Conservation (phyloP, 305 asterid species). For the Petunia hybrid region DNA sequence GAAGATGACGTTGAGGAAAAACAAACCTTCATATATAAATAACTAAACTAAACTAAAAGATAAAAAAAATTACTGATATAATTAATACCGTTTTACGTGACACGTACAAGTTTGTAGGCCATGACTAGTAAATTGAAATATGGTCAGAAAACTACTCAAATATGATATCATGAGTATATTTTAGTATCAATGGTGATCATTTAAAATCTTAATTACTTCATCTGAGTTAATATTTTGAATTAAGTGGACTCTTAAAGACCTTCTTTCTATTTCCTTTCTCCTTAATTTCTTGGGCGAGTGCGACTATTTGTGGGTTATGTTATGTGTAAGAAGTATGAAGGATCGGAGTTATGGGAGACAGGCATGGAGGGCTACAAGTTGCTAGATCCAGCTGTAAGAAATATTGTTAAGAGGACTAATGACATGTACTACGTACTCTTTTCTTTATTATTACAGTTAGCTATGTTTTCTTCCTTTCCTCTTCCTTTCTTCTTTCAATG, state of each 20-base stretch:
- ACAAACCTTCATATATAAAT: background rate
- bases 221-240: too few relatives aligned
- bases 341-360: conserved; percentile 41
- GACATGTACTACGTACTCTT: background rate
- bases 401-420: background rate
- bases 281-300: background rate
- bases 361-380: conserved; percentile 23
- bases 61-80: background rate
- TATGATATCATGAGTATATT: too few relatives aligned
- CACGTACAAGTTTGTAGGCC: background rate
- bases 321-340: background rate
- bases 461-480: background rate
- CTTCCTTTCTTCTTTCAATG: conserved; percentile 18
- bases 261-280: background rate
- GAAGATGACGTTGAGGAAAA: background rate
- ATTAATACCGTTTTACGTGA: background rate
- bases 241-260: background rate
- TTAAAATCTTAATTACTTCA: too few relatives aligned
- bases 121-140: too few relatives aligned
- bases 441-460: background rate
- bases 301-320: background rate
- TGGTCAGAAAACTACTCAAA: too few relatives aligned
- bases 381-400: conserved; percentile 47
- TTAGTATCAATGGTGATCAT: too few relatives aligned
- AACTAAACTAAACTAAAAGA: background rate